Evolutionary conservation across 78 protist genomes (phyloP).

Genomic region (Guillardia theta): DNA sequence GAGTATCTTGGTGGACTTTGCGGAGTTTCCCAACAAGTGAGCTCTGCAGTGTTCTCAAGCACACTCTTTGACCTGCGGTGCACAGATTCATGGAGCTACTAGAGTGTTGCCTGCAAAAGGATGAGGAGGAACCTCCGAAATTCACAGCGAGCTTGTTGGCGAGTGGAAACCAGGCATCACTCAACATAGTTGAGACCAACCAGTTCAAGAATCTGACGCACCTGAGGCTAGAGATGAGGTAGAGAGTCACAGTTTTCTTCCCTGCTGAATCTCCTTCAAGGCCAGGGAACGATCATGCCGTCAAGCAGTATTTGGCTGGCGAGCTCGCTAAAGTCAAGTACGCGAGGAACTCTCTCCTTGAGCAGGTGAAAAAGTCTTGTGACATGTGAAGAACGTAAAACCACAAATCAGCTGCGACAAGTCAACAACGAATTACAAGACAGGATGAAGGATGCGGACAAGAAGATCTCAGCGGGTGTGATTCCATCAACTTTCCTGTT

Average conservation of each 20-base stretch:
- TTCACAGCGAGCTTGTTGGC: background rate
- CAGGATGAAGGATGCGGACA: too few species aligned
- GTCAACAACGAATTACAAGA: too few species aligned
- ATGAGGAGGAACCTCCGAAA: background rate
- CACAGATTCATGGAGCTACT: background rate
- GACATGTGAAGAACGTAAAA: too few species aligned
- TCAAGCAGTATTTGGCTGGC: background rate
- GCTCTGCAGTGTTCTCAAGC: background rate
- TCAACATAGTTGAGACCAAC: background rate
- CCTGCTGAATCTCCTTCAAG: background rate
- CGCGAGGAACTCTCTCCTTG: too few species aligned
- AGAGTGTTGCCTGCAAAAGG: background rate
- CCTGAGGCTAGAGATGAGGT: background rate
- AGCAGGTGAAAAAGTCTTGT: too few species aligned
- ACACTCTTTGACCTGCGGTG: background rate
- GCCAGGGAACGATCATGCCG: background rate
- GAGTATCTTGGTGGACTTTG: slow-evolving; percentile 23
- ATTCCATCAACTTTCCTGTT: too few species aligned
- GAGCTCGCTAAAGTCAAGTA: background rate
- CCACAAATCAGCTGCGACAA: too few species aligned
- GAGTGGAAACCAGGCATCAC: background rate
- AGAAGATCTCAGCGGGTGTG: too few species aligned
- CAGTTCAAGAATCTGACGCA: slow-evolving; percentile 23
- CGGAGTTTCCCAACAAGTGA: background rate
- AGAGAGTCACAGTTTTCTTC: background rate